Base-by-base conservation (phyloP, 345 rosid genomes). In the Heritiera littoralis region DNA sequence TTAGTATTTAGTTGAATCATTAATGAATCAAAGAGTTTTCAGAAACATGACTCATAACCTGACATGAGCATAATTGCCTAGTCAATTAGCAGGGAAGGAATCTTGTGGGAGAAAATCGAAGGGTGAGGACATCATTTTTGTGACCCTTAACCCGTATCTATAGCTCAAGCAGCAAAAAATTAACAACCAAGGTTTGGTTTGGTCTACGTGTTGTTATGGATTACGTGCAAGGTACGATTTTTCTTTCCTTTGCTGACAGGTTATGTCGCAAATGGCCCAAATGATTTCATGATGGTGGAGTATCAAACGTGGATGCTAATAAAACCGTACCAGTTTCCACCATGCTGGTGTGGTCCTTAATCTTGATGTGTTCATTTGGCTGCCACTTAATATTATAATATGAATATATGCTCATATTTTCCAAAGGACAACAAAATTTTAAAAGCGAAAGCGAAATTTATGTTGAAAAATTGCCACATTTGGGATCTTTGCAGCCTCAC, bases 401-500 rank as follows among this genome's bases (percentile, higher is more conserved):
- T 32, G n/a, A 45, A 6, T 48, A 2, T 40, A 7, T 51, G 40
- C 38, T 2, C 12, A 60, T 9, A 1, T 66, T 45, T 72, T 18
- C 51, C 12, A 8, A 55, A 3, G 20, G 49, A 51, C n/a, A 6
- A 38, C 59, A 17, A 48, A 23, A 7, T 58, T 41, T 78, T 74
- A 72, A 72, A 45, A 41, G 49, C 8, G 90, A 84, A 35, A 81
- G 87, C 51, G 88, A 85, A 83, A 72, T 84, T 69, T 85, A 86
- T 87, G 88, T 77, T 81, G 82, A 77, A 76, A 85, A 60, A 59
- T 77, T 15, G 75, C 84, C 78, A 54, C 79, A 76, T 79, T 79
- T 81, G 69, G 81, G 63, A 9, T 7, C 69, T 84, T 84, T 79
- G 80, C 78, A 86, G 89, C 94, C 91, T 85, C 92, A 85, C 81